Percentiles rank a stretch among this genome's conserved stretches.
These are phyloP conservation scores for Hericium erinaceus DNA, from an alignment of 768 basidiomycete genomes.

Conservation along the genomic window DNA sequence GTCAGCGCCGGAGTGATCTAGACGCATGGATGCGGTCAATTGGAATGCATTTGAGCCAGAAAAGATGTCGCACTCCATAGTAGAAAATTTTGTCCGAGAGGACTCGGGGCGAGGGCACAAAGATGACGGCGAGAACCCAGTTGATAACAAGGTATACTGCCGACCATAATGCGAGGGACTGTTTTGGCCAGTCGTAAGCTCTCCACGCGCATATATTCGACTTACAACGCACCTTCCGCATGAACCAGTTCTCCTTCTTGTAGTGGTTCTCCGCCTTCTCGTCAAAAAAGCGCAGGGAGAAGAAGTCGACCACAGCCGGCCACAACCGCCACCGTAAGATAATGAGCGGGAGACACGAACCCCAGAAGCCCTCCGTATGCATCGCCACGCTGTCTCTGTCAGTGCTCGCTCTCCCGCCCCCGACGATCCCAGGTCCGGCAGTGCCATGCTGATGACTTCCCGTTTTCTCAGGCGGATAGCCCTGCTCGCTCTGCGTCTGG, in stretches of 20 bases:
- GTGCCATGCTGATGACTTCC: conserved; percentile 26
- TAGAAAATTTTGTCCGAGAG: conserved; percentile 53
- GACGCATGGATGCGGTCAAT: background rate
- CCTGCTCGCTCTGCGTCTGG: conserved; percentile 38
- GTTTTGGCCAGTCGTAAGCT: background rate
- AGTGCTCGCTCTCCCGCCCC: conserved; percentile 26
- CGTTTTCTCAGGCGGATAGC: conserved; percentile 38
- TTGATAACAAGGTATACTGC: conserved; percentile 56
- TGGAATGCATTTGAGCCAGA: conserved; percentile 1
- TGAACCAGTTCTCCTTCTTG: conserved; percentile 63
- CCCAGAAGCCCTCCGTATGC: conserved; percentile 29
- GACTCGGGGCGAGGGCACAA: conserved; percentile 34
- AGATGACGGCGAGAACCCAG: conserved; percentile 55
- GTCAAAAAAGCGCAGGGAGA: conserved; percentile 53
- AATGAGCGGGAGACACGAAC: conserved; percentile 25
- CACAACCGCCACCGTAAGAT: conserved; percentile 49
- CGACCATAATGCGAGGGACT: conserved; percentile 54
- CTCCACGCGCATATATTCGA: background rate
- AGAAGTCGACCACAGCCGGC: conserved; percentile 48
- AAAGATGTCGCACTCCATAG: conserved; percentile 36
- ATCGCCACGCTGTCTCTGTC: conserved; percentile 26
- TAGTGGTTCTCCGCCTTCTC: conserved; percentile 43
- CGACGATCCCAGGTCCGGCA: background rate
- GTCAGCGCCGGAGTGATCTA: conserved; percentile 52
- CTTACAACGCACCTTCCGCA: conserved; percentile 37